Conservation (phyloP, 176 grass and related monocot genomes). For the Puccinellia tenuiflora region DNA sequence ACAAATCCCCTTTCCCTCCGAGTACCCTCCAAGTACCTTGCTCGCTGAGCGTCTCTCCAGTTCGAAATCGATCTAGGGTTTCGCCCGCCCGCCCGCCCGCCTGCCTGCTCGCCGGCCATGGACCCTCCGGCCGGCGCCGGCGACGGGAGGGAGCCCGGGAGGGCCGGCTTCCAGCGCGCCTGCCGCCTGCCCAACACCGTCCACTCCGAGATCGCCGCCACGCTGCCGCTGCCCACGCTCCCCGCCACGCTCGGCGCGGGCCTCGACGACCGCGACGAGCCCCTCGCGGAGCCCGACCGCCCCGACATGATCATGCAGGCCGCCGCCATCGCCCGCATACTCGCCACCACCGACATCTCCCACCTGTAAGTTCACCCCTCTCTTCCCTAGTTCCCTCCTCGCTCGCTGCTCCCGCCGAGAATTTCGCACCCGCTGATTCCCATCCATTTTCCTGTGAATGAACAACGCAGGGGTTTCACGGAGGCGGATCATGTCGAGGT, state of each 20-base stretch:
- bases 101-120: slow-evolving; percentile 5
- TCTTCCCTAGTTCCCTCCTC: background rate
- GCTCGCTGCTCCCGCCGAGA: background rate
- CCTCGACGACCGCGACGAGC: slow-evolving; percentile 36
- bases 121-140: slow-evolving; percentile 16
- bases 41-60: background rate
- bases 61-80: slow-evolving; percentile 47
- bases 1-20: background rate
- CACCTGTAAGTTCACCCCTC: slow-evolving; percentile 51
- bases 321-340: slow-evolving; percentile 68
- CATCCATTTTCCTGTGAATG: background rate
- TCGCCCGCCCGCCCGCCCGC: slow-evolving; percentile 4
- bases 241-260: slow-evolving; percentile 59
- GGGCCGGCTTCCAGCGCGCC: slow-evolving; percentile 60
- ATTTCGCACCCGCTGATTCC: background rate
- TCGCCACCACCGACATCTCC: slow-evolving; percentile 66
- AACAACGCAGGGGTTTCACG: slow-evolving; percentile 48
- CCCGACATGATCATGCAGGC: slow-evolving; percentile 81
- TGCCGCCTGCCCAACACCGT: slow-evolving; percentile 83
- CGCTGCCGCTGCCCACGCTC: slow-evolving; percentile 69
- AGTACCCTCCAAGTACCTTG: background rate
- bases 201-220: slow-evolving; percentile 67
- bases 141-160: background rate
- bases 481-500: slow-evolving; percentile 43
- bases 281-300: slow-evolving; percentile 44